Evolutionary conservation across 345 rosid genomes (phyloP).

Genomic region (Hibiscus tridactylites): DNA sequence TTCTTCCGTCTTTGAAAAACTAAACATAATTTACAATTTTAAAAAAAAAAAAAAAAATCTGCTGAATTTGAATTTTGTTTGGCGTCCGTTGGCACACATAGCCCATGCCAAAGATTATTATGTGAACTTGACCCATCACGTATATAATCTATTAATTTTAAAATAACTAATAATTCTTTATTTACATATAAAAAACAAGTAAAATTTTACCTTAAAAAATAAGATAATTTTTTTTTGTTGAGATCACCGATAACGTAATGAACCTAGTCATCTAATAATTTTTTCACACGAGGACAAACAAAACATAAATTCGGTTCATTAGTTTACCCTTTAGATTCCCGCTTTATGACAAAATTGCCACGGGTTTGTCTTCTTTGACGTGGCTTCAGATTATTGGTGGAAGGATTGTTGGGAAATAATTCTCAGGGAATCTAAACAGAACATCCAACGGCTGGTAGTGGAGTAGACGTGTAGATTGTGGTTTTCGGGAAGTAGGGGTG

Average conservation of each 20-base stretch:
- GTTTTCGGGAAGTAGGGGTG: background rate
- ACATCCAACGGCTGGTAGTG: background rate
- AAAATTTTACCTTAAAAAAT: too few species aligned
- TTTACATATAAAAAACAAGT: too few species aligned
- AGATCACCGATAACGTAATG: too few species aligned
- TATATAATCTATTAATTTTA: too few species aligned
- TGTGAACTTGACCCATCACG: too few species aligned
- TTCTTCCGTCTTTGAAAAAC: background rate
- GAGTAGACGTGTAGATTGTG: background rate
- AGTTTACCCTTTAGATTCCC: background rate
- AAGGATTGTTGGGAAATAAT: background rate
- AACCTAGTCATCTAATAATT: too few species aligned
- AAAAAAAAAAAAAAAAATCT: background rate
- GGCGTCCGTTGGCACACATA: conserved; percentile 44
- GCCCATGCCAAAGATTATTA: background rate
- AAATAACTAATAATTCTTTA: too few species aligned
- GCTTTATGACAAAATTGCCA: background rate
- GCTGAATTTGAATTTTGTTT: conserved; percentile 29
- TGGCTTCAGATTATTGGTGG: conserved; percentile 8
- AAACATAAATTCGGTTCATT: background rate
- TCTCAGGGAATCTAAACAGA: background rate
- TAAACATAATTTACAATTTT: background rate
- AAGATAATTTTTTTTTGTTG: too few species aligned
- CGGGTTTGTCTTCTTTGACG: background rate
- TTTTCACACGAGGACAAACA: background rate